phyloP scores from a whole-genome alignment of 345 rosid genomes.

The Syzygium grande region DNA sequence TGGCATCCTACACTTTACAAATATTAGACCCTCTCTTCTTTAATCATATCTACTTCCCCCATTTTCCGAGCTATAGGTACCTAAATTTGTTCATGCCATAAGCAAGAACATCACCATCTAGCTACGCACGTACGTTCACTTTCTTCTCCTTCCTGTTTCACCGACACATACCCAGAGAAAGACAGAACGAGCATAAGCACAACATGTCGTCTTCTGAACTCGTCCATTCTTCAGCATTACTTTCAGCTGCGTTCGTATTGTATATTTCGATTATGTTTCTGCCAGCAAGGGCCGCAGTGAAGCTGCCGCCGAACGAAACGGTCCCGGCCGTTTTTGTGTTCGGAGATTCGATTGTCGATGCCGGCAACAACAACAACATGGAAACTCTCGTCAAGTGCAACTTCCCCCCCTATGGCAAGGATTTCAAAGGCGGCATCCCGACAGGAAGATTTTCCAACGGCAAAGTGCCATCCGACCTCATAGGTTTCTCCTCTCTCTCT shows the following conservation, averaged over 20 bases:
- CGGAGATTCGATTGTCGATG: slow-evolving; percentile 79
- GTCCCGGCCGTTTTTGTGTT: slow-evolving; percentile 57
- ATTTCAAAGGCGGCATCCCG: slow-evolving; percentile 46
- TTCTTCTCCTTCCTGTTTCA: not conserved
- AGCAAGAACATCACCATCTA: not conserved
- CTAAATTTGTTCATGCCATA: not conserved
- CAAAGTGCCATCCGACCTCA: slow-evolving; percentile 58
- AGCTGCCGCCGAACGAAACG: slow-evolving; percentile 14
- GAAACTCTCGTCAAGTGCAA: slow-evolving; percentile 39
- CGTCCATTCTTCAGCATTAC: not conserved
- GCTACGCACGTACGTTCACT: not conserved
- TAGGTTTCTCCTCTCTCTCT: slow-evolving; percentile 24
- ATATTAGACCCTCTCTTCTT: not conserved
- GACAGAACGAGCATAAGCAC: not conserved
- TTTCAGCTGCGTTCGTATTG: not conserved
- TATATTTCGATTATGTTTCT: not conserved
- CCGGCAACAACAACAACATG: slow-evolving; percentile 71
- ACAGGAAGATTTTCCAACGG: slow-evolving; percentile 82
- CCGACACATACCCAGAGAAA: not conserved
- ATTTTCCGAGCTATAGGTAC: not conserved
- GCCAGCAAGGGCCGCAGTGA: not conserved
- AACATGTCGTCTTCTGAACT: not conserved
- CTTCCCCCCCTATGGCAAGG: slow-evolving; percentile 65
- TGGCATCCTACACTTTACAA: not conserved
- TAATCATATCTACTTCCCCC: not conserved